A percentile compares a stretch with the other conserved stretches of the same genome.
These are phyloP conservation scores for Tetrapisispora fleetii DNA, from an alignment of 805 yeast genomes.

Conservation along the genomic window DNA sequence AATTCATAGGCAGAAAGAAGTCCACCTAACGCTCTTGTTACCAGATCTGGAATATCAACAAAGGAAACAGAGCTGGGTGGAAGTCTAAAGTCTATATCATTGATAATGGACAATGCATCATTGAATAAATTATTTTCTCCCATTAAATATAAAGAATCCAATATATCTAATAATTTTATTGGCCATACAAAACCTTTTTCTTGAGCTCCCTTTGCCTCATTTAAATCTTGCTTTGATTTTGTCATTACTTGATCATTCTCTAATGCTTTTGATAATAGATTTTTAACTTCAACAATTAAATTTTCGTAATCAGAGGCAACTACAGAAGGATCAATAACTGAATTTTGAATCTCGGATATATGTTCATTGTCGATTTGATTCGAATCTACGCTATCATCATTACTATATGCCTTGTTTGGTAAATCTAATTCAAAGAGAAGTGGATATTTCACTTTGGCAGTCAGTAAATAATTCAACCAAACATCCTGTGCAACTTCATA, in stretches of 20 bases:
- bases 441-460: conserved; percentile 18
- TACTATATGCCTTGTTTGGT: conserved; percentile 7
- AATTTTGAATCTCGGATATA: background rate
- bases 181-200: conserved; percentile 32
- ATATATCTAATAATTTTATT: conserved; percentile 39
- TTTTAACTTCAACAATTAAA: conserved; percentile 27
- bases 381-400: background rate
- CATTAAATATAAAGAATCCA: conserved; percentile 44
- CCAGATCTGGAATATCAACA: conserved; percentile 39
- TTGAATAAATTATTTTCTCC: conserved; percentile 32
- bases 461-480: conserved; percentile 9
- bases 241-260: conserved; percentile 8
- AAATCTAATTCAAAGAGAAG: conserved; percentile 19
- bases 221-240: conserved; percentile 2
- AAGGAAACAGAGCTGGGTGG: conserved; percentile 36
- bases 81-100: conserved; percentile 32
- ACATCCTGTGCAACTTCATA: conserved; percentile 5
- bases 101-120: conserved; percentile 31
- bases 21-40: conserved; percentile 40
- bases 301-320: conserved; percentile 9
- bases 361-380: no score
- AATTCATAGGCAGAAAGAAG: conserved; percentile 43
- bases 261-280: conserved; percentile 38
- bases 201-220: background rate
- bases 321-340: conserved; percentile 1